Conservation (phyloP, 345 rosid species). For the Citrus trifoliata region DNA sequence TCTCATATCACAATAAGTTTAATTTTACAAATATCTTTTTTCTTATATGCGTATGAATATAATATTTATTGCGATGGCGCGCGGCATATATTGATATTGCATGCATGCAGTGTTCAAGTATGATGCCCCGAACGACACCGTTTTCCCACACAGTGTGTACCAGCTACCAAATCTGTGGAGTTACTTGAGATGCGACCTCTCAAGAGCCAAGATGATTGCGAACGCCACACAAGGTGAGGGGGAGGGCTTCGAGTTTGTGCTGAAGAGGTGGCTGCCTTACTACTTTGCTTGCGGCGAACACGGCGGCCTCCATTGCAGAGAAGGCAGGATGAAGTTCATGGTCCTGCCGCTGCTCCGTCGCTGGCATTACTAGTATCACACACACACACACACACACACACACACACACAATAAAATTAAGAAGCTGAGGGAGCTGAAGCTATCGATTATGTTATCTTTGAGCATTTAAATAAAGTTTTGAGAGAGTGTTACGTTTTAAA, state of each 20-base stretch:
- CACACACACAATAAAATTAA: too few relatives aligned
- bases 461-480: too few relatives aligned
- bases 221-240: slow-evolving; percentile 49
- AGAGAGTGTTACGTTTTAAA: too few relatives aligned
- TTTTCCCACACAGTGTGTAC: slow-evolving; percentile 62
- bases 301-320: slow-evolving; percentile 59
- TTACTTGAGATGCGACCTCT: slow-evolving; percentile 47
- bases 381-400: too few relatives aligned
- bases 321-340: slow-evolving; percentile 68
- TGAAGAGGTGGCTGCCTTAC: slow-evolving; percentile 41
- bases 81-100: too few relatives aligned
- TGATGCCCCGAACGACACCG: slow-evolving; percentile 47
- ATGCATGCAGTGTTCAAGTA: slow-evolving; percentile 60
- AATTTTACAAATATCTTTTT: neutral
- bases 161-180: slow-evolving; percentile 46
- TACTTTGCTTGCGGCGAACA: slow-evolving; percentile 71
- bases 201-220: slow-evolving; percentile 46
- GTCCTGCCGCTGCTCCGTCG: slow-evolving; percentile 41
- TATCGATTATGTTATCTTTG: too few relatives aligned
- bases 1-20: neutral
- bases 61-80: too few relatives aligned
- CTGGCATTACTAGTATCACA: slow-evolving; percentile 8
- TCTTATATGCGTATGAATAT: too few relatives aligned
- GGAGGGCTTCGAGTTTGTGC: slow-evolving; percentile 56
- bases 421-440: too few relatives aligned